phyloP scores from a whole-genome alignment of 148 eudicot genomes.

The Silene conica region DNA sequence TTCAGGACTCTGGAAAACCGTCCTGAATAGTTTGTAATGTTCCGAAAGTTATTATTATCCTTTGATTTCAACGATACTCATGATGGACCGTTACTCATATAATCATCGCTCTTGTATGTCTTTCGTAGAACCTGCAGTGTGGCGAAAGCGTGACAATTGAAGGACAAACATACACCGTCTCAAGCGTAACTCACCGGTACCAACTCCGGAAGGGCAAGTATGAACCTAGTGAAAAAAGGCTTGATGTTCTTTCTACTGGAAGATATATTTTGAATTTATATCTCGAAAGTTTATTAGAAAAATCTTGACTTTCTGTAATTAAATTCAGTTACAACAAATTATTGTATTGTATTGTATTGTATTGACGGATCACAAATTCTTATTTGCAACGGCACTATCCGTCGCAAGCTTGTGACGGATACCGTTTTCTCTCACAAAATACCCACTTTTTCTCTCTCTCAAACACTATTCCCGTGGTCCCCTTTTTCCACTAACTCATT shows the following conservation, averaged over 20 bases:
- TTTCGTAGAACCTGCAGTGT: conserved; percentile 71
- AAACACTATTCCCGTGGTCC: too few relatives aligned
- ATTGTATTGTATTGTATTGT: too few relatives aligned
- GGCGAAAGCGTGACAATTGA: conserved; percentile 93
- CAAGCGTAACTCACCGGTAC: conserved; percentile 83
- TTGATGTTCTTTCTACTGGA: conserved; percentile 82
- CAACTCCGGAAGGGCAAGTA: conserved; percentile 87
- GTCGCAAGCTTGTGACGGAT: too few relatives aligned
- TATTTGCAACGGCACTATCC: too few relatives aligned
- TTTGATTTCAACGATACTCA: too few relatives aligned
- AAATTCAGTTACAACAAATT: neutral
- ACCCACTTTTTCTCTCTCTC: too few relatives aligned
- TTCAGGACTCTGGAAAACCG: too few relatives aligned
- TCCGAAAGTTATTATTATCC: too few relatives aligned
- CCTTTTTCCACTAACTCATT: too few relatives aligned
- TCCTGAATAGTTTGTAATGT: too few relatives aligned
- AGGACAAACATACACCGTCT: conserved; percentile 80
- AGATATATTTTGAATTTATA: conserved; percentile 87
- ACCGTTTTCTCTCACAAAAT: too few relatives aligned
- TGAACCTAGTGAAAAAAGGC: conserved; percentile 87
- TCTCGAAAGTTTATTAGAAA: conserved; percentile 59
- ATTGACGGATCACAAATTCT: too few relatives aligned
- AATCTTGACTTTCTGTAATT: conserved; percentile 36
- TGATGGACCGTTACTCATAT: neutral
- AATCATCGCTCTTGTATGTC: neutral